These are phyloP conservation scores for Tilletiaria anomala DNA, from an alignment of 1,284 basidiomycete genomes.

Conservation along the genomic window DNA sequence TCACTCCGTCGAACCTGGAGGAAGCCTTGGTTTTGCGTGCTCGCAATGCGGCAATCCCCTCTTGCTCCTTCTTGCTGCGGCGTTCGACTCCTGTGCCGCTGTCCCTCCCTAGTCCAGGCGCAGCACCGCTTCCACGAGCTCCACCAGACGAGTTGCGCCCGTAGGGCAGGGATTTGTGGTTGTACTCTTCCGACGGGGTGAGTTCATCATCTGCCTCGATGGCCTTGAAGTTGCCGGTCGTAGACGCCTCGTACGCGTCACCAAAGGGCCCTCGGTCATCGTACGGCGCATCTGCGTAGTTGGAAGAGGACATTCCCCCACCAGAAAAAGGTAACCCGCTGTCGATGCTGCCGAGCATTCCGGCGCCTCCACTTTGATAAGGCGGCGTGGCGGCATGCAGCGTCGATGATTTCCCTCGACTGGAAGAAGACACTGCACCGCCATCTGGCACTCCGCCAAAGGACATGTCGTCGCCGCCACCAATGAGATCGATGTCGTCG, in stretches of 20 bases:
- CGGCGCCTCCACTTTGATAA: too few relatives aligned
- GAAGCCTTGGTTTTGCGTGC: background rate
- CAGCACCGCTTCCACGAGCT: constrained; percentile 2
- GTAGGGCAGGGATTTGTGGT: too few relatives aligned
- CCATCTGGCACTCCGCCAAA: too few relatives aligned
- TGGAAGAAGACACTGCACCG: too few relatives aligned
- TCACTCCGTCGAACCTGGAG: constrained; percentile 15
- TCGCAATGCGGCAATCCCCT: background rate
- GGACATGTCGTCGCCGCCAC: too few relatives aligned
- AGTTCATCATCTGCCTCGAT: constrained; percentile 37
- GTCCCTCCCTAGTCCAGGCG: constrained; percentile 4
- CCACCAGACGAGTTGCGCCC: background rate
- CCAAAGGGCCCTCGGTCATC: background rate
- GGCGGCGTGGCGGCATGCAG: too few relatives aligned
- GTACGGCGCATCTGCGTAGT: too few relatives aligned
- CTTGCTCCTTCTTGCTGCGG: constrained; percentile 16
- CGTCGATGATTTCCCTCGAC: too few relatives aligned
- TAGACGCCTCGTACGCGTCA: background rate
- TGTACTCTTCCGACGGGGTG: constrained; percentile 5
- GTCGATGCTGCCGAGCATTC: too few relatives aligned
- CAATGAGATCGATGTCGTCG: too few relatives aligned
- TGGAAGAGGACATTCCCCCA: too few relatives aligned
- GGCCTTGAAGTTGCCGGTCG: constrained; percentile 13
- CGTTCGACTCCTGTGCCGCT: constrained; percentile 5
- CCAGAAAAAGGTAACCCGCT: too few relatives aligned